Evolutionary conservation across 2,329 filamentous ascomycete genomes (phyloP).

Genomic region (Diaporthe humulicola): DNA sequence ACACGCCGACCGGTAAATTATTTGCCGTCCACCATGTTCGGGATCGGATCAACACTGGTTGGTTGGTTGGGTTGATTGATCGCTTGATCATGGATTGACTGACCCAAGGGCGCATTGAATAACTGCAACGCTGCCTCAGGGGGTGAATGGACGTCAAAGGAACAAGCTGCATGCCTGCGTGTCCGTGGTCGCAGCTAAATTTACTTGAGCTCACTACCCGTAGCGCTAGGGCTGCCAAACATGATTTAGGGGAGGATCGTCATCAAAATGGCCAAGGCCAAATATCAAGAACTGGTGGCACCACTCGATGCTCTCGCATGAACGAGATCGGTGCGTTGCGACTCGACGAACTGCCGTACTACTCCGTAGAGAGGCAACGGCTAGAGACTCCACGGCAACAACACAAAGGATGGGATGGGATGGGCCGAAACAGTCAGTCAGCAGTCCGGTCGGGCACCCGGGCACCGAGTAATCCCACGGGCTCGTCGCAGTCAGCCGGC

Average conservation of each 20-base stretch:
- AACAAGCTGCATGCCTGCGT: background rate
- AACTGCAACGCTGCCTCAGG: background rate
- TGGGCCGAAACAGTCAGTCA: constrained; percentile 1
- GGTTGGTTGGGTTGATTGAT: background rate
- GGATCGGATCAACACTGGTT: background rate
- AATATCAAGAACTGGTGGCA: constrained; percentile 6
- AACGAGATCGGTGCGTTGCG: constrained; percentile 8
- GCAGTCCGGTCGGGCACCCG: constrained; percentile 29
- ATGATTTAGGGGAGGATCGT: background rate
- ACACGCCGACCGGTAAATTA: constrained; percentile 5
- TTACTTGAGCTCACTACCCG: background rate
- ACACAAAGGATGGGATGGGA: background rate
- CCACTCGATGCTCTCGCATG: constrained; percentile 17
- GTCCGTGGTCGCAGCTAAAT: constrained; percentile 19
- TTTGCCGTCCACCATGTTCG: background rate
- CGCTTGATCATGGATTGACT: background rate
- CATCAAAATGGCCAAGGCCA: background rate
- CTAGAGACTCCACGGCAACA: constrained; percentile 11
- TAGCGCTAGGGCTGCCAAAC: constrained; percentile 25
- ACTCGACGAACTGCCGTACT: background rate
- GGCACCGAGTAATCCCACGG: background rate
- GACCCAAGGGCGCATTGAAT: background rate
- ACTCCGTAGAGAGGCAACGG: constrained; percentile 8
- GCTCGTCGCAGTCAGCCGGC: constrained; percentile 17
- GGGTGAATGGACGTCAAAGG: background rate